Base-by-base conservation (phyloP, 2,329 filamentous ascomycete genomes). In the Fusarium sulawesiense region DNA sequence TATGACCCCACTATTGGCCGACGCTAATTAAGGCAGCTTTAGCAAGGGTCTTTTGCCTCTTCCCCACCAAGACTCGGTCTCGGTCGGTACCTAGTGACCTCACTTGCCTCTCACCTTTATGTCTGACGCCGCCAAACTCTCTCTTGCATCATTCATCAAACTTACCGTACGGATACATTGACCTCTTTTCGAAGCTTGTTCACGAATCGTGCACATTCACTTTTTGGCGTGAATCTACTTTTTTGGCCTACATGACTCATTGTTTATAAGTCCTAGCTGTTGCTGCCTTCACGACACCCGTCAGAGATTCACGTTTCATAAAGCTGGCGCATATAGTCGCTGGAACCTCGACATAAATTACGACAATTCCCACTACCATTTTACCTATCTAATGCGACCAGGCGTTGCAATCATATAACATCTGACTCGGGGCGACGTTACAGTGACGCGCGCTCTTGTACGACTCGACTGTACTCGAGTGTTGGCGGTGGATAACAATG, bases 71-170 rank as follows among this genome's bases (percentile, higher is more conserved):
- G 54, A 56, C 25, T 56, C 23, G 44, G 23, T 41, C 40, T 27
- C 40, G 37, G 37, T 47, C 25, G 37, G 58, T 29, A 53, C 49
- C 48, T 18, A 55, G 63, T 54, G 61, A 66, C 51, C 47, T 61
- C 44, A 53, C 29, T 34, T 37, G 11, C 30, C 46, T 45, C 47
- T 61, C 47, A 30, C 66, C 29, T n/a, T 14, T 20, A 32, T 46
- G 32, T 37, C 40, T 29, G 42, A 46, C 55, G 61, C 56, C 56
- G 45, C 65, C 34, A 60, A 27, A 49, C 29, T 65, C 34, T 46
- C 50, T 67, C 64, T 71, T 70, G 64, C 68, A 70, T 71, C 68
- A 70, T 71, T 68, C 45, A 60, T 63, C 53, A 56, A 30, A 30
- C 29, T 14, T 30, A 29, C 29, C 11, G 29, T 29, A 30, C 29